phyloP scores from a whole-genome alignment of 2,329 filamentous ascomycete genomes.

The Botrytis paeoniae region DNA sequence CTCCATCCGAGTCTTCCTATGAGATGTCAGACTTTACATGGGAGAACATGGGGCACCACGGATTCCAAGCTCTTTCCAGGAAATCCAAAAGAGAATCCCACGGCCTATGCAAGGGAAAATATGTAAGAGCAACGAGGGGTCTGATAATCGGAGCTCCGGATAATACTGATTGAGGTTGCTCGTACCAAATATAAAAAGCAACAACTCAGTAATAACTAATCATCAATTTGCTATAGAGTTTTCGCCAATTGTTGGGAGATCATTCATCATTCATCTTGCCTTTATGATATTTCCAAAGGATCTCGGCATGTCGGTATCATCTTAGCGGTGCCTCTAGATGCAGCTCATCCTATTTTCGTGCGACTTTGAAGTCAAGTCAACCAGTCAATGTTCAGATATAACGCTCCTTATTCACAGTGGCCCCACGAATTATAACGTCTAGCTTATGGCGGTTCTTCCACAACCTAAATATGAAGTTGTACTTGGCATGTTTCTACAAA shows the following conservation, averaged over 20 bases:
- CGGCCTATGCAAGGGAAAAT: slow-evolving; percentile 1
- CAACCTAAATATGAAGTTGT: not conserved
- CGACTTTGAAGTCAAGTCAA: slow-evolving; percentile 7
- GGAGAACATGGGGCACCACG: not conserved
- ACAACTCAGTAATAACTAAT: not conserved
- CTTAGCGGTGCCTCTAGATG: not conserved
- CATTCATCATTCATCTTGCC: not conserved
- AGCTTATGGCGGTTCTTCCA: slow-evolving; percentile 17
- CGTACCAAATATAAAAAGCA: not conserved
- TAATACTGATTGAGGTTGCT: not conserved
- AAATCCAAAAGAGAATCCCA: not conserved
- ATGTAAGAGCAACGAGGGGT: not conserved
- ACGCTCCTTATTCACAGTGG: not conserved
- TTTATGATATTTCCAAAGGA: not conserved
- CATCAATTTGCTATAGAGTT: not conserved
- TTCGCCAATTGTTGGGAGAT: not conserved
- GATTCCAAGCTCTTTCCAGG: not conserved
- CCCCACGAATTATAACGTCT: slow-evolving; percentile 9
- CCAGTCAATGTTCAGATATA: slow-evolving; percentile 4
- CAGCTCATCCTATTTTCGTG: not conserved
- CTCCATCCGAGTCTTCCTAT: not conserved
- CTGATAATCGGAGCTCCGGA: not conserved
- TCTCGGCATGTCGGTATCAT: not conserved
- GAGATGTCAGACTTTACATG: not conserved
- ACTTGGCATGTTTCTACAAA: not conserved